phyloP scores from a whole-genome alignment of 2,329 filamentous ascomycete species.

The Fusarium sp. region DNA sequence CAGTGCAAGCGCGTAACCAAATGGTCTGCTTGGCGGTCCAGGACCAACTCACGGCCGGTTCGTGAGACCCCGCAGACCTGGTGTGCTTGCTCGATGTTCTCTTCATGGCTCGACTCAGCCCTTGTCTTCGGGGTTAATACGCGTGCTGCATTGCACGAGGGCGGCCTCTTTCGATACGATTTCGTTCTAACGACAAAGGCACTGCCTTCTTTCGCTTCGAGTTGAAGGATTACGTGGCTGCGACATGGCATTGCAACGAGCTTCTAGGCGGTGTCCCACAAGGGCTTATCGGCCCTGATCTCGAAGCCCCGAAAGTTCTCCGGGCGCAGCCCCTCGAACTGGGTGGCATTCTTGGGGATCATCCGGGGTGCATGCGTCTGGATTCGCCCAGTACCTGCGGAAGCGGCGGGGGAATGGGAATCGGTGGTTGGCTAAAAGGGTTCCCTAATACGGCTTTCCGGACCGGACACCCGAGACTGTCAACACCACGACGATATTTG shows the following conservation, averaged over 20 bases:
- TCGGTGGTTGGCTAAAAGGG: slow-evolving; percentile 31
- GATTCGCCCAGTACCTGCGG: slow-evolving; percentile 3
- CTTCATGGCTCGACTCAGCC: background rate
- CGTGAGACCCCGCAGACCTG: background rate
- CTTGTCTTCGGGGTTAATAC: background rate
- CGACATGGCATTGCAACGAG: background rate
- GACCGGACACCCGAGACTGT: slow-evolving; percentile 28
- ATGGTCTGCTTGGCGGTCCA: background rate
- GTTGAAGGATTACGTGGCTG: background rate
- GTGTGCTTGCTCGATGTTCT: background rate
- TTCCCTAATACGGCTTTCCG: slow-evolving; percentile 28
- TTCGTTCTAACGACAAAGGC: background rate
- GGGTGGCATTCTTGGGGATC: slow-evolving; percentile 14
- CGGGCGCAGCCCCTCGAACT: background rate
- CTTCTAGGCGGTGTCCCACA: background rate
- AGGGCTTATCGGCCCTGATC: background rate
- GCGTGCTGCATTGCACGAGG: background rate
- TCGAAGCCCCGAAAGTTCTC: slow-evolving; percentile 12
- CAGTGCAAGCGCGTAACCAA: background rate
- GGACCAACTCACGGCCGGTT: background rate
- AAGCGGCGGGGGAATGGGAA: background rate
- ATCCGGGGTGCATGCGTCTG: slow-evolving; percentile 24
- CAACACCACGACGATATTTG: slow-evolving; percentile 15
- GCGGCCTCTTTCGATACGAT: background rate
- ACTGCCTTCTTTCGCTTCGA: background rate